Evolutionary conservation across 2,329 filamentous ascomycete species (phyloP), one percentile per base, ranked within the genome.

Genomic region (Cladophialophora immunda): DNA sequence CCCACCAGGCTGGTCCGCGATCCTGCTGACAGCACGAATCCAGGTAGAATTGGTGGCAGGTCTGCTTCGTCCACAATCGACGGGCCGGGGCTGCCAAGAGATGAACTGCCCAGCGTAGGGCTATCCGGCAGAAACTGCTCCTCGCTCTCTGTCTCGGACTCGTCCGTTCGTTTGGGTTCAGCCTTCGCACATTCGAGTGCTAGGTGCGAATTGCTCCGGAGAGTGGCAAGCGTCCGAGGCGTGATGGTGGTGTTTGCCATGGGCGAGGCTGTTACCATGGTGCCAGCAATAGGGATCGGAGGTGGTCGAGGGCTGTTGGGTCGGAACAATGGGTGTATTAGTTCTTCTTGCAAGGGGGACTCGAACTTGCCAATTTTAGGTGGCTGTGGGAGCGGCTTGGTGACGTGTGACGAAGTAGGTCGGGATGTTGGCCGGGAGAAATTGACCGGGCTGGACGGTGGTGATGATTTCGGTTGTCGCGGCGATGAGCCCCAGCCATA

Each of bases 261-360:
- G 1, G 85, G 85, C 2, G 84, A 85, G 11, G 85, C 86, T 19
- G 81, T 80, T 54, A 89, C 83, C 64, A 83, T 82, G 0, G 86
- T 89, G 0, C 83, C 84, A 0, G 82, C 81, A 0, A 82, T 84
- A 2, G 82, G 75, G 0, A 82, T 79, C 11, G 85, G 82, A 2
- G 85, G 82, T 19, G 86, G 85, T 0, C 79, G 79, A 9, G 84
- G 84, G 67, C 82, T 85, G 68, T 82, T 83, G 2, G 81, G 81
- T 50, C 86, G 81, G 75, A 88, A 88, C 2, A 88, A 78, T 13
- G 86, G 86, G 71, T 88, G 86, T 59, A 88, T 87, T 65, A 87
- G 80, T 11, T 81, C 79, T 8, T 81, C 79, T 72, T 87, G 84
- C 66, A 80, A 80, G 15, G 68, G 54, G 29, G 58, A 41, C 5